Evolutionary conservation across 306 rosid genomes (phyloP).

Genomic region (Cicer pinnatifidum): DNA sequence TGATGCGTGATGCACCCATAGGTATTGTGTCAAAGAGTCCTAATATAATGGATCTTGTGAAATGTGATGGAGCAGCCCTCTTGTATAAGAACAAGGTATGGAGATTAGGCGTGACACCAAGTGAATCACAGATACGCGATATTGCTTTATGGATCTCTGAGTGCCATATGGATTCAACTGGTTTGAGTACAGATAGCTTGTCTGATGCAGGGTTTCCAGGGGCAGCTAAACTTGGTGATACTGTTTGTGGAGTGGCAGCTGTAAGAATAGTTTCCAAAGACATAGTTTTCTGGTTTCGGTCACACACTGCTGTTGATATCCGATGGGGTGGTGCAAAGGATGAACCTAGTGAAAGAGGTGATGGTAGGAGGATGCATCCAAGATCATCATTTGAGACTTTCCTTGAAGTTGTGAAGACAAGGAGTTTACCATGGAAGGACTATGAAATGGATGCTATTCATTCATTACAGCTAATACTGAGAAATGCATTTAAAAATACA

Average conservation of each 20-base stretch:
- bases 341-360: slow-evolving; percentile 76
- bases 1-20: slow-evolving; percentile 91
- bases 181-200: slow-evolving; percentile 96
- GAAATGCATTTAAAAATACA: slow-evolving; percentile 75
- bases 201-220: slow-evolving; percentile 87
- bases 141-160: slow-evolving; percentile 74
- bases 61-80: slow-evolving; percentile 92
- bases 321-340: slow-evolving; percentile 99
- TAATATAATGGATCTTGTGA: slow-evolving; percentile 93
- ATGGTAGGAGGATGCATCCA: slow-evolving; percentile 87
- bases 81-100: slow-evolving; percentile 73
- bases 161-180: slow-evolving; percentile 86
- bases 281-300: slow-evolving; percentile 85
- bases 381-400: slow-evolving; percentile 96
- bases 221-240: slow-evolving; percentile 68
- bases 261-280: slow-evolving; percentile 78
- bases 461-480: slow-evolving; percentile 90
- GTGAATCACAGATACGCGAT: slow-evolving; percentile 74
- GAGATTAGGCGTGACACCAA: slow-evolving; percentile 79
- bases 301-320: slow-evolving; percentile 83
- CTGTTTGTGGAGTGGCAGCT: slow-evolving; percentile 92
- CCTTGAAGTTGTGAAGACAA: slow-evolving; percentile 82
- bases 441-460: slow-evolving; percentile 98
- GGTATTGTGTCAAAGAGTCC: slow-evolving; percentile 91
- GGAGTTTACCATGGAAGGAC: slow-evolving; percentile 93